A percentile compares a stretch with the other conserved stretches of the same genome.
Evolutionary conservation across 306 rosid species (phyloP).

Genomic region (Cajanus cajan): DNA sequence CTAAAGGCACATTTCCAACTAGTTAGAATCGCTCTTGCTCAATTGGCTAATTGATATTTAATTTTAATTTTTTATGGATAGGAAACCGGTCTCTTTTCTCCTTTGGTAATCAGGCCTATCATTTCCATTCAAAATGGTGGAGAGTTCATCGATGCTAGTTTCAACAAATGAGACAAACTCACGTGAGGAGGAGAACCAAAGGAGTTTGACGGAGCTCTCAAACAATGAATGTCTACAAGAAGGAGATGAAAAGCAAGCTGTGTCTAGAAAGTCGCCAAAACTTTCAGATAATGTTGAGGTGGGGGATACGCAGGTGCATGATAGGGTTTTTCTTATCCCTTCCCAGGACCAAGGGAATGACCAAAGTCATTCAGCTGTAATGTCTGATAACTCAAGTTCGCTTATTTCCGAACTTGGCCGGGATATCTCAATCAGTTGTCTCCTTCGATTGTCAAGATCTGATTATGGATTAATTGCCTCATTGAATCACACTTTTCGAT

Average conservation of each 20-base stretch:
- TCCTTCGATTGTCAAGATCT: constrained; percentile 61
- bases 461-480: constrained; percentile 63
- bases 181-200: constrained; percentile 56
- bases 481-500: constrained; percentile 51
- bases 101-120: neutral
- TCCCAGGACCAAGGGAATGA: constrained; percentile 31
- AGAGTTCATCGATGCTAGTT: constrained; percentile 54
- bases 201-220: too few relatives aligned
- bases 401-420: constrained; percentile 55
- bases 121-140: constrained; percentile 46
- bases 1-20: too few relatives aligned
- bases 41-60: constrained; percentile 24
- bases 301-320: constrained; percentile 25
- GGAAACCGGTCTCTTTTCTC: constrained; percentile 6
- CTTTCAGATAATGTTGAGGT: constrained; percentile 21
- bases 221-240: too few relatives aligned
- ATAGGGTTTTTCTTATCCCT: constrained; percentile 14
- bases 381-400: constrained; percentile 37
- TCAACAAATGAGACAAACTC: constrained; percentile 53
- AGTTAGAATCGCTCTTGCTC: neutral
- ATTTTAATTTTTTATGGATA: constrained; percentile 18
- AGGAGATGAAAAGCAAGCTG: constrained; percentile 24
- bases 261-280: constrained; percentile 41
- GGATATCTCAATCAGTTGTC: constrained; percentile 57
- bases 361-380: constrained; percentile 26